phyloP scores from a whole-genome alignment of 1,139 yeast species.

The Candida sojae region DNA sequence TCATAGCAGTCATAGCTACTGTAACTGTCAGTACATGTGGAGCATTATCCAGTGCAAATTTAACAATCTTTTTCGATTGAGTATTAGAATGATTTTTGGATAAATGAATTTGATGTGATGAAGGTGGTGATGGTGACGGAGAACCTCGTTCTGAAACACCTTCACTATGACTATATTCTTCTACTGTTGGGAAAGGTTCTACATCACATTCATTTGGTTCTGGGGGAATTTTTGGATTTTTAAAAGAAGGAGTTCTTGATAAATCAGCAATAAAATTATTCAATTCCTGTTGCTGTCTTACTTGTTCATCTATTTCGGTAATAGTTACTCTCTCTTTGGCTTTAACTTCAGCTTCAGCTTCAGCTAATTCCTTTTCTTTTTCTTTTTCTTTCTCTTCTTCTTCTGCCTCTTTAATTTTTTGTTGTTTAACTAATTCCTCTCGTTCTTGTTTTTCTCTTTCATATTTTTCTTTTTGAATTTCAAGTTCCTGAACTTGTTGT shows the following conservation, averaged over 20 bases:
- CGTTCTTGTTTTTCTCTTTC: slow-evolving; percentile 5
- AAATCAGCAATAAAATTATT: slow-evolving; percentile 1
- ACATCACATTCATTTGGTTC: background rate
- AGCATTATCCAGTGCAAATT: slow-evolving; percentile 1
- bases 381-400: background rate
- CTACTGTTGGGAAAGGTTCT: slow-evolving; percentile 1
- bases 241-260: slow-evolving; percentile 1
- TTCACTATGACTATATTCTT: background rate
- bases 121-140: background rate
- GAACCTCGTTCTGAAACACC: background rate
- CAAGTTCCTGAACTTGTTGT: background rate
- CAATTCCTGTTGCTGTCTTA: slow-evolving; percentile 2
- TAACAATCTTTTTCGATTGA: slow-evolving; percentile 2
- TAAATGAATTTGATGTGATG: background rate
- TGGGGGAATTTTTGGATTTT: background rate
- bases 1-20: slow-evolving; percentile 15
- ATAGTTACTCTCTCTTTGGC: background rate
- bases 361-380: background rate
- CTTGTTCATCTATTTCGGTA: slow-evolving; percentile 1
- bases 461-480: slow-evolving; percentile 4
- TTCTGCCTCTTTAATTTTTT: background rate
- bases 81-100: background rate
- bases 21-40: slow-evolving; percentile 10
- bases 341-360: background rate
- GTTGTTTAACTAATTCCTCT: background rate